Percentiles rank a stretch among this genome's conserved stretches.
Conservation (phyloP, 495 filamentous ascomycete species). For the Xanthoparmelia taractica region DNA sequence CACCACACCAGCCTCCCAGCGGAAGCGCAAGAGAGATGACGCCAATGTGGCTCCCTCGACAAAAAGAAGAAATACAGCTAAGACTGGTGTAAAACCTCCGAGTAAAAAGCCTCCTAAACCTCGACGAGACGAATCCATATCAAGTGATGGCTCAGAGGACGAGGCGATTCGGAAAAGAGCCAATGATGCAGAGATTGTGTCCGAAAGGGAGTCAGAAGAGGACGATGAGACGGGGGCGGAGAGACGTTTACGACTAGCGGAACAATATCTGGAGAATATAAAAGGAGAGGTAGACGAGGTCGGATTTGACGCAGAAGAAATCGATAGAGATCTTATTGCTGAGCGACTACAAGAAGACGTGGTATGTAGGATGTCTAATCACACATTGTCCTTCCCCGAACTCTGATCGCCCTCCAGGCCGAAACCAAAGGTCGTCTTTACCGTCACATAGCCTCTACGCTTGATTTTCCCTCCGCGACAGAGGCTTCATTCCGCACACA, state of each 20-base stretch:
- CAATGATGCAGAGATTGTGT: conserved; percentile 36
- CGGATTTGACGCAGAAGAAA: conserved; percentile 87
- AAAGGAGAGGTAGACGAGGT: conserved; percentile 69
- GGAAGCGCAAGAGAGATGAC: conserved; percentile 67
- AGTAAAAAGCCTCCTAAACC: conserved; percentile 31
- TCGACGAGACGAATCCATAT: conserved; percentile 65
- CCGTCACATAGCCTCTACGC: conserved; percentile 61
- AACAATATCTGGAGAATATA: conserved; percentile 88
- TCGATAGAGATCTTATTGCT: conserved; percentile 86
- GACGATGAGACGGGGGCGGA: conserved; percentile 81
- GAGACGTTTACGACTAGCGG: conserved; percentile 76
- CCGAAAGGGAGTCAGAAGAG: conserved; percentile 45
- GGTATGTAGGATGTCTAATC: neutral
- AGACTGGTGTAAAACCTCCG: conserved; percentile 30
- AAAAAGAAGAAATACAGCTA: conserved; percentile 43
- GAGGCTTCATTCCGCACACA: conserved; percentile 68
- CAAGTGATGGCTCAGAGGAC: conserved; percentile 71
- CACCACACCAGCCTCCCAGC: conserved; percentile 64
- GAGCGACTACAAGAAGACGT: conserved; percentile 85
- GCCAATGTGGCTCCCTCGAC: conserved; percentile 39
- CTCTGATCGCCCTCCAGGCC: conserved; percentile 35
- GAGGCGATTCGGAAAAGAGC: conserved; percentile 33
- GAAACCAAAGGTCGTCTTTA: conserved; percentile 88
- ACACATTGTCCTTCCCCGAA: neutral
- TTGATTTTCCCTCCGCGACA: conserved; percentile 54